phyloP scores from a whole-genome alignment of 257 asterid genomes.

The Solanum peruvianum region DNA sequence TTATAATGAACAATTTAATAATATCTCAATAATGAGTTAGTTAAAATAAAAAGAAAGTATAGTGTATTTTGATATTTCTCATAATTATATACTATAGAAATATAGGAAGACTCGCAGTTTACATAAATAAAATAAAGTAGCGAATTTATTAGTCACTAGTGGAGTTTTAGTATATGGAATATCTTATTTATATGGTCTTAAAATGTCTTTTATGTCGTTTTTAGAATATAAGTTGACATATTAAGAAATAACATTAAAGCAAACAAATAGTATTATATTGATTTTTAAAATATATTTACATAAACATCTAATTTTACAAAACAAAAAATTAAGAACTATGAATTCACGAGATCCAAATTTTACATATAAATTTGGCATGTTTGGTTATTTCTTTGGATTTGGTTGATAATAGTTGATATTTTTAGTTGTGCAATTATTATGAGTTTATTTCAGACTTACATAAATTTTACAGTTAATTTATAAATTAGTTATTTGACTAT shows the following conservation, averaged over 20 bases:
- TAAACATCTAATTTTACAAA: not conserved
- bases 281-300: no score
- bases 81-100: not conserved
- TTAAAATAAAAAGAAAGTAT: no score
- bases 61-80: not conserved
- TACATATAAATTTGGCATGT: not conserved
- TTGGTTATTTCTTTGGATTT: not conserved
- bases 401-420: not conserved
- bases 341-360: no score
- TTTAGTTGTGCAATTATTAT: no score
- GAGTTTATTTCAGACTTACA: not conserved
- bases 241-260: no score
- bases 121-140: not conserved
- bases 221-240: no score
- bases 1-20: not conserved
- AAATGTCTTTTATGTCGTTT: not conserved
- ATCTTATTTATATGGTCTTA: not conserved
- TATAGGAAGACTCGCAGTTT: not conserved
- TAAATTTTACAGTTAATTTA: no score
- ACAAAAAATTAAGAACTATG: no score
- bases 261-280: not conserved
- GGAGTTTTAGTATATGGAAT: not conserved
- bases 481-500: no score
- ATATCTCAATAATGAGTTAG: not conserved
- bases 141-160: not conserved